Evolutionary conservation across 2,329 filamentous ascomycete genomes (phyloP), one percentile per base, ranked within the genome.

Genomic region (Onygena corvina): DNA sequence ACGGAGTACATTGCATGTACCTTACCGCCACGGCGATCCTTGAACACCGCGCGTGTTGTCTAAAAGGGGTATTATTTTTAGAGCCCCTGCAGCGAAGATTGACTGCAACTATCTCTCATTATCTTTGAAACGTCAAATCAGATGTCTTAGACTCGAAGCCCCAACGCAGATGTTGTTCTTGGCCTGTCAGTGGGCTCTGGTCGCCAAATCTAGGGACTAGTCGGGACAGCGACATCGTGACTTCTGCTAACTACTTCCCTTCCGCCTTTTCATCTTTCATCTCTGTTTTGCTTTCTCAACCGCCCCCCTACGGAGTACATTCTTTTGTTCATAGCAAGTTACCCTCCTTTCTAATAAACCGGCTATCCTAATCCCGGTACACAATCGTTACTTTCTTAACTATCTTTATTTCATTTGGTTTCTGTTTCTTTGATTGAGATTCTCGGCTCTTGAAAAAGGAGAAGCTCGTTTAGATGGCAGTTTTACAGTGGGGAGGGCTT

Each of bases 51-150:
- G 38, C 38, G 21, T 42, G 21, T 23, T 23, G 21, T 21, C 23
- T 5, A 42, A 12, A 42, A 42, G 38, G 38, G 38, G 38, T 31
- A 31, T 21, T 42, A 42, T 42, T 42, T 42, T 42, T 42, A 42
- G 38, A n/a, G 38, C 14, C 38, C 11, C 5, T 25, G 21, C 20
- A 25, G 38, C n/a, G 27, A 27, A 27, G 9, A 14, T 23, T 42
- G 11, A 2, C 4, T 7, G 38, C 38, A 42, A 29, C 27, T 27
- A 14, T 42, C 21, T 16, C 38, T n/a, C 21, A 42, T n/a, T n/a
- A n/a, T 14, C 38, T 11, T 23, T n/a, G 21, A 42, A 20, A 23
- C 38, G 21, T 27, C 20, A 42, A 25, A 42, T n/a, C 38, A 27
- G 27, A 38, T 38, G 34, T 38, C 16, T 38, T 42, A 27, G 27